Evolutionary conservation across 192 early-diverging fungal genomes (phyloP).

Genomic region (Backusella tarrabulga): DNA sequence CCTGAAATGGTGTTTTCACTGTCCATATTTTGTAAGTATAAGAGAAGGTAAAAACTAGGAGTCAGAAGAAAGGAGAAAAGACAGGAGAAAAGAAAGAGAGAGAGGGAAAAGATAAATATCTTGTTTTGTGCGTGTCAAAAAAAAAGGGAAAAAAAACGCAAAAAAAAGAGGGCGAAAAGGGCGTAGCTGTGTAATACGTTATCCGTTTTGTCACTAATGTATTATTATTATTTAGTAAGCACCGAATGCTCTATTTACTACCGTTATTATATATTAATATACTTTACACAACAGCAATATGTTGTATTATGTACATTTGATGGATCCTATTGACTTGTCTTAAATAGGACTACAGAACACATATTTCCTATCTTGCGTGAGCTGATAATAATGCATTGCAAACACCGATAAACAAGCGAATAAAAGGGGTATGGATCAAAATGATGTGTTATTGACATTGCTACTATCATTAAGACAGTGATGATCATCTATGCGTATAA

Average conservation of each 20-base stretch:
- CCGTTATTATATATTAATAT: too few relatives aligned
- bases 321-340: not conserved
- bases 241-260: not conserved
- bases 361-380: not conserved
- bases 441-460: too few relatives aligned
- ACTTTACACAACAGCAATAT: not conserved
- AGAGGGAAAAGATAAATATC: not conserved
- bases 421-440: not conserved
- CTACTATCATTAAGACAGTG: not conserved
- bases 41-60: not conserved
- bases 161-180: not conserved
- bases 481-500: too few relatives aligned
- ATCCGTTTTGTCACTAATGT: too few relatives aligned
- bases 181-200: not conserved
- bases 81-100: not conserved
- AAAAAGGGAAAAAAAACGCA: not conserved
- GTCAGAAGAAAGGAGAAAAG: not conserved
- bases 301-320: not conserved
- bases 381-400: not conserved
- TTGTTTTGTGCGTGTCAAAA: not conserved
- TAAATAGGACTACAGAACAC: not conserved
- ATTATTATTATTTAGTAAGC: not conserved
- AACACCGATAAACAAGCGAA: not conserved
- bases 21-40: not conserved
- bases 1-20: not conserved